Evolutionary conservation across 768 basidiomycete species (phyloP).

Genomic region (Tephrocybe rancida): DNA sequence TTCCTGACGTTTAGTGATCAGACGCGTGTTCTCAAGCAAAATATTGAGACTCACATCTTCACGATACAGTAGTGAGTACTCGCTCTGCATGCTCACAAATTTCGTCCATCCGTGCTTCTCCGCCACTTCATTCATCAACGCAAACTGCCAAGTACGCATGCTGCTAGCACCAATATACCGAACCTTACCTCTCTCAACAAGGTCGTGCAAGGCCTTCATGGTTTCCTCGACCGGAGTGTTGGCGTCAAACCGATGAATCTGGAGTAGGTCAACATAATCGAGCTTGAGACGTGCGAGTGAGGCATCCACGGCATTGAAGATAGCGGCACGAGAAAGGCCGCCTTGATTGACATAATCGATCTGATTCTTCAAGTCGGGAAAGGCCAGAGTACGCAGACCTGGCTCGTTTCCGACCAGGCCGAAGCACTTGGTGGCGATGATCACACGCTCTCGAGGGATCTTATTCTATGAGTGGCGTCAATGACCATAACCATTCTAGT

Average conservation of each 20-base stretch:
- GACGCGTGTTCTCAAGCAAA: neutral
- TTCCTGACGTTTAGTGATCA: slow-evolving; percentile 31
- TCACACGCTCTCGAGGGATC: slow-evolving; percentile 16
- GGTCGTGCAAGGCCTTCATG: slow-evolving; percentile 48
- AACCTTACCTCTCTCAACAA: slow-evolving; percentile 36
- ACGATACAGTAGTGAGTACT: slow-evolving; percentile 57
- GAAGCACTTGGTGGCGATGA: slow-evolving; percentile 16
- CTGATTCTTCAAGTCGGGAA: slow-evolving; percentile 4
- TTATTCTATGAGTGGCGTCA: slow-evolving; percentile 3
- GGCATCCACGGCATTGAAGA: slow-evolving; percentile 35
- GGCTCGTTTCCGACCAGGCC: slow-evolving; percentile 9
- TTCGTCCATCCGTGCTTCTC: slow-evolving; percentile 47
- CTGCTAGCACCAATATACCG: slow-evolving; percentile 52
- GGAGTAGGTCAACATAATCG: slow-evolving; percentile 35
- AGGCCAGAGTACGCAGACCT: neutral
- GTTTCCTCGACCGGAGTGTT: slow-evolving; percentile 38
- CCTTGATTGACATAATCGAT: slow-evolving; percentile 20
- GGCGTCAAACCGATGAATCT: slow-evolving; percentile 45
- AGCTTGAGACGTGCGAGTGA: slow-evolving; percentile 29
- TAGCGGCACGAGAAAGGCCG: slow-evolving; percentile 25
- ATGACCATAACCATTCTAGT: neutral
- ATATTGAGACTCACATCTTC: slow-evolving; percentile 36
- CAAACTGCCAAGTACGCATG: slow-evolving; percentile 49
- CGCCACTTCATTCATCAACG: slow-evolving; percentile 46
- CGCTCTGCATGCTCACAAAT: slow-evolving; percentile 59